Evolutionary conservation across 2,329 filamentous ascomycete species (phyloP), one percentile per base, ranked within the genome.

Genomic region (Penicillium sp.): DNA sequence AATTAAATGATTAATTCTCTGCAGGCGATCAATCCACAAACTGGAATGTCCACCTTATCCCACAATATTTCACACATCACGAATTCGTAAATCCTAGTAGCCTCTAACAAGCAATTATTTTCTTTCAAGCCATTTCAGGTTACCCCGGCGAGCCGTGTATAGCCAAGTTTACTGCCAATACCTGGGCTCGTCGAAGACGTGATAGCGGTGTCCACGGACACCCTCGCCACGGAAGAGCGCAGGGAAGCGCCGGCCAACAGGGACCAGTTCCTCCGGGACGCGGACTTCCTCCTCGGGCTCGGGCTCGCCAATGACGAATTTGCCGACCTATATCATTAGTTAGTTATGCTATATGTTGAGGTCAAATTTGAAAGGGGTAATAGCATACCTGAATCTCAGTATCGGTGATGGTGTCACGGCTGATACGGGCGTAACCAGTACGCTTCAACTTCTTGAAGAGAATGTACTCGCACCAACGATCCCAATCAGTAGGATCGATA

Each of bases 381-480:
- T 33, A 55, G 72, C 81, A 72, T 81, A 88, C 91, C 83, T 99
- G 95, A 59, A 99, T 84, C 80, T 99, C 95, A 2, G 95, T 99
- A 75, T 99, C 95, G 13, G 95, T 99, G 70, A 99, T 98, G 1
- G 92, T 96, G 70, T 89, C 89, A 70, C 95, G 85, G 71, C 90
- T 94, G 56, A 99, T 89, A 58, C 95, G 84, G 4, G 95, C 95
- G 76, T 99, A 99, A 1, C 92, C 94, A 0, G 91, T 89, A 64
- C 94, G 86, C 78, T 89, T 89, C 65, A 99, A 80, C 13, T 89
- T 89, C 83, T 97, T 97, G 84, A 92, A 99, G 28, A 99, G 82
- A 68, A 99, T 97, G 78, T 99, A 99, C 82, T 99, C 94, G 82
- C 95, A 99, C 95, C 95, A 99, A 59, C 95, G 85, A 77, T 99